Base-by-base conservation (phyloP, 108 stramenopile genomes). In the Conticribra weissflogii region DNA sequence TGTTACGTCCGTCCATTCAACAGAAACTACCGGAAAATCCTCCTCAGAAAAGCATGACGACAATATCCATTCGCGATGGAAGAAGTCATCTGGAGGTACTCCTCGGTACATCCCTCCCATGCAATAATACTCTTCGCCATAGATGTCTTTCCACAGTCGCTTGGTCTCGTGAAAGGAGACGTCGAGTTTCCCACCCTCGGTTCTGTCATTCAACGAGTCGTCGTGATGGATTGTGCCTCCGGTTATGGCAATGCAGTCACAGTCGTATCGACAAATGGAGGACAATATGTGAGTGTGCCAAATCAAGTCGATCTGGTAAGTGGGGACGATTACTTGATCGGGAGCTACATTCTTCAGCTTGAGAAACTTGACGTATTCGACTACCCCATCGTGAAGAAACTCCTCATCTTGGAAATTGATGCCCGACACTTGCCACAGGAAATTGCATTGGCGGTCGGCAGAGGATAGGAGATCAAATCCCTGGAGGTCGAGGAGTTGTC, bases 31-130 rank as follows among this genome's bases (percentile, higher is more conserved):
- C 9, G 32, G 57, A 21, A 23, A 23, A 33, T 69, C 33, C 27
- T 3, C 34, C 44, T 28, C 57, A n/a, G n/a, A n/a, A n/a, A n/a
- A n/a, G n/a, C n/a, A n/a, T n/a, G n/a, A n/a, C 66, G 3, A 3
- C 22, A n/a, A 36, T 2, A 0, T 44, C 74, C 83, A 85, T 21
- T 1, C n/a, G 21, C 32, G 19, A 44, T 21, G 15, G 36, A 50
- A 84, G 66, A 68, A 88, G 0, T 2, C 66, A 18, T 32, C 9
- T 2, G 88, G 85, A 15, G 88, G 85, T 52, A 84, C 81, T 7
- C 88, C 88, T 17, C 88, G 85, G 61, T 84, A 88, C 88, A 88
- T 84, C n/a, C 81, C 88, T 1, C 83, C 83, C 18, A 4, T n/a
- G 28, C 74, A 73, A 27, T 24, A 24, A 68, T 86, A 88, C 14